Evolutionary conservation across 768 basidiomycete genomes (phyloP), one percentile per base, ranked within the genome.

Genomic region (Lactarius akahatsu): DNA sequence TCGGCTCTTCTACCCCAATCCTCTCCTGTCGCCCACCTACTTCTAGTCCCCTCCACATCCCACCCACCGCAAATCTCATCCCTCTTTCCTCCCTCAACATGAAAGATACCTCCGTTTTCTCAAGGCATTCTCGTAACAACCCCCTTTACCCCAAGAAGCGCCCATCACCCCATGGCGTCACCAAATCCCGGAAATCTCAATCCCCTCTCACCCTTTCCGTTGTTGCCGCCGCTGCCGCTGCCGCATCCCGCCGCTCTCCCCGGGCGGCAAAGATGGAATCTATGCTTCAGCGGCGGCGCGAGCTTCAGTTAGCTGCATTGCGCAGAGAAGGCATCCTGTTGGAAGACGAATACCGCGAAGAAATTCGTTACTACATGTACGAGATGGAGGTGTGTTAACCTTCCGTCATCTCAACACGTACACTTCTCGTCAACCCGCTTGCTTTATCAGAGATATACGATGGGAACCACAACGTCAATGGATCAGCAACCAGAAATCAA

Each of bases 401-500:
- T 18, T 45, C 15, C 50, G 23, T 26, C 60, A 68, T 61, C 9
- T 4, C 40, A 28, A 28, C 47, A 30, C 36, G 70, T 28, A 61
- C 69, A 23, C 54, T 38, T 36, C 63, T 57, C 55, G 56, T 57
- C 47, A 32, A 58, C 58, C 45, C 62, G 61, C 56, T 74, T 63
- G 67, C 67, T 65, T 67, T 61, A 59, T 34, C 68, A 96, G 95
- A 85, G 83, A 65, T 86, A 77, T 72, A 98, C 96, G 43, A 90
- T 92, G 85, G 91, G 91, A 34, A 94, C 90, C n/a, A 87, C 89
- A 43, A 85, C 94, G 70, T 94, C 94, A 59, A 99, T 99, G 93
- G 97, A 99, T 76, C 94, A 96, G 79, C 97, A 99, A 75, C 96
- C 97, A 40, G 97, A 99, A 78, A 94, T 99, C 74, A 85, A 90